Percentiles rank a stretch among this genome's conserved stretches.
Conservation (phyloP, 2,329 filamentous ascomycete genomes). For the Epichloe glyceriae region DNA sequence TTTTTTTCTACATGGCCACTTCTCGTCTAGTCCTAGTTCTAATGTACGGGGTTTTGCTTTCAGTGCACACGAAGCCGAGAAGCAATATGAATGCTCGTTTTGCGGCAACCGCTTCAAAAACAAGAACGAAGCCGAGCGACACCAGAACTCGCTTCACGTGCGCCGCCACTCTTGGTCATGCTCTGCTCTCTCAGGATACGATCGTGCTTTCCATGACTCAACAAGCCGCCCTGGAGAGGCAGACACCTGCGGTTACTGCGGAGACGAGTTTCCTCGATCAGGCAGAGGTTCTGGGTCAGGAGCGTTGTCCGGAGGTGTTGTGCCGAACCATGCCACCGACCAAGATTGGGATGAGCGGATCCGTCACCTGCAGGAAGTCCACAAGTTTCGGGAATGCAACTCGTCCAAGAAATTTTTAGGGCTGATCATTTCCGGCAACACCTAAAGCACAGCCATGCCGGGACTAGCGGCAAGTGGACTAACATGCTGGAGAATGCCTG, state of each 20-base stretch:
- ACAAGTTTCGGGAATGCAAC: conserved; percentile 98
- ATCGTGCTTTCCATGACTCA: conserved; percentile 79
- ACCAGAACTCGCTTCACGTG: conserved; percentile 89
- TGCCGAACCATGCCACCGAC: conserved; percentile 46
- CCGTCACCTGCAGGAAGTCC: conserved; percentile 75
- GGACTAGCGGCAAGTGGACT: conserved; percentile 96
- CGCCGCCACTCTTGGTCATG: conserved; percentile 95
- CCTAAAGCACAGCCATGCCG: conserved; percentile 92
- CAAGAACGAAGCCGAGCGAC: conserved; percentile 93
- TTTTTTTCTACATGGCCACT: no score
- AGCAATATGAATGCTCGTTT: conserved; percentile 87
- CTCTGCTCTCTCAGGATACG: conserved; percentile 64
- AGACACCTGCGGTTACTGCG: conserved; percentile 91
- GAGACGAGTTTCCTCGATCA: conserved; percentile 64
- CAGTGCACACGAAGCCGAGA: conserved; percentile 83
- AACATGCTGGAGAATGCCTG: conserved; percentile 95
- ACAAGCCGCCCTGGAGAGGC: conserved; percentile 49
- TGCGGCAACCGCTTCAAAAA: conserved; percentile 97
- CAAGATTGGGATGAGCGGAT: conserved; percentile 81
- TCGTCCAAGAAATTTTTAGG: conserved; percentile 96
- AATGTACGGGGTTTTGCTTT: conserved; percentile 6
- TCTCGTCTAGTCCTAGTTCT: conserved; percentile 7
- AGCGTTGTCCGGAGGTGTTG: conserved; percentile 21
- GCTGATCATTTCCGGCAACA: conserved; percentile 98
- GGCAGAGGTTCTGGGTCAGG: conserved; percentile 26